Conservation (phyloP, 129 eudicot species). For the Centaurea solstitialis region DNA sequence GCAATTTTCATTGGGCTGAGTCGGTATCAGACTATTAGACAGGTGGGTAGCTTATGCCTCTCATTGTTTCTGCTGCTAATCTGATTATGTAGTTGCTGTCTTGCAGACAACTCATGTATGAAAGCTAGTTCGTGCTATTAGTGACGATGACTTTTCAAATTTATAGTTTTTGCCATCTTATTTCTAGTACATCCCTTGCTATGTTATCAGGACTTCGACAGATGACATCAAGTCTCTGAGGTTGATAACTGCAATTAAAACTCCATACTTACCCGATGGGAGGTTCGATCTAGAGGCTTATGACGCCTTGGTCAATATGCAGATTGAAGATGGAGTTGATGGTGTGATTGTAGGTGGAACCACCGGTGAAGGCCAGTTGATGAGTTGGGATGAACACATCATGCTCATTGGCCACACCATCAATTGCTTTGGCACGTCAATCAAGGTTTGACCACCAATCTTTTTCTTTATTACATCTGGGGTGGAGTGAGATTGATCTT, state of each 20-base stretch:
- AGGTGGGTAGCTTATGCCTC: background rate
- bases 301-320: constrained; percentile 75
- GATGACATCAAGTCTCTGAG: constrained; percentile 74
- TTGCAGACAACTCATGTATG: background rate
- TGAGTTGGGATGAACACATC: constrained; percentile 84
- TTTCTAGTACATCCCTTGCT: background rate
- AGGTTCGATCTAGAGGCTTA: constrained; percentile 84
- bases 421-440: constrained; percentile 72
- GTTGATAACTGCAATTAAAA: constrained; percentile 78
- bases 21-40: no score
- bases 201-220: constrained; percentile 60
- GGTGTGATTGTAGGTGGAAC: constrained; percentile 78
- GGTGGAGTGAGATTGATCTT: background rate
- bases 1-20: no score
- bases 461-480: background rate
- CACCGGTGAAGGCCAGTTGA: constrained; percentile 78
- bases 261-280: constrained; percentile 89
- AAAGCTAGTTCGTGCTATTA: background rate
- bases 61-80: background rate
- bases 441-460: constrained; percentile 39
- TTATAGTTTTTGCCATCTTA: background rate
- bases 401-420: constrained; percentile 86
- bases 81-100: background rate
- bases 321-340: constrained; percentile 53
- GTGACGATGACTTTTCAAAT: background rate